Base-by-base conservation (phyloP, 2,329 filamentous ascomycete species). In the Fusarium oligoseptatum region DNA sequence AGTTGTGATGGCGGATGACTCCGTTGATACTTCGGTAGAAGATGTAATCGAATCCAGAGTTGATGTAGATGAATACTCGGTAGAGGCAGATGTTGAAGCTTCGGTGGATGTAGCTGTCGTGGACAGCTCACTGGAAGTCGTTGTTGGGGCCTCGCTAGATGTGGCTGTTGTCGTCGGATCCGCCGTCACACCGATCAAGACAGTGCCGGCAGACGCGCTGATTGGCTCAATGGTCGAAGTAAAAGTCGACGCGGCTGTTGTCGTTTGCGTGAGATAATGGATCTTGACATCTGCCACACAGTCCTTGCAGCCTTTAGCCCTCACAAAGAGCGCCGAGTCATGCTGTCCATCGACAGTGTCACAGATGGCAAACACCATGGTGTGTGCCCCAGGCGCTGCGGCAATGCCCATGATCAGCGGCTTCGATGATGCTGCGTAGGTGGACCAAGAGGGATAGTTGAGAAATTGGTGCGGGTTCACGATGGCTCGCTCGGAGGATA, bases 291-390 rank as follows among this genome's bases (percentile, higher is more conserved):
- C 34, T 15, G 24, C 24, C 15, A 57, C 50, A 24, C 62, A 64
- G 17, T 64, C 50, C 9, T 41, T 34, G 37, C 62, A 64, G 10
- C 50, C 62, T n/a, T 39, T 29, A 3, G 36, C 62, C 37, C 32
- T 58, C n/a, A 64, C 36, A 22, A 64, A 41, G 3, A 64, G 36
- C 15, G 48, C 62, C 24, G 48, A 57, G 17, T 64, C 62, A 52
- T 57, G 39, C 6, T 34, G 34, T 24, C 20, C 37, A 15, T 64
- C 62, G 17, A 56, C 37, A 6, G 9, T 14, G 22, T 64, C 62
- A 10, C 62, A 64, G 36, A 64, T 34, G 36, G 62, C 62, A 58
- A 64, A 64, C 12, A 64, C 50, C 62, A 64, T 64, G 3, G 34
- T 45, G 52, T 64, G 62, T 24, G n/a, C 4, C 11, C 62, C 62